Evolutionary conservation across 1,284 basidiomycete species (phyloP), one percentile per base, ranked within the genome.

Genomic region (Trichosporon ovoides): DNA sequence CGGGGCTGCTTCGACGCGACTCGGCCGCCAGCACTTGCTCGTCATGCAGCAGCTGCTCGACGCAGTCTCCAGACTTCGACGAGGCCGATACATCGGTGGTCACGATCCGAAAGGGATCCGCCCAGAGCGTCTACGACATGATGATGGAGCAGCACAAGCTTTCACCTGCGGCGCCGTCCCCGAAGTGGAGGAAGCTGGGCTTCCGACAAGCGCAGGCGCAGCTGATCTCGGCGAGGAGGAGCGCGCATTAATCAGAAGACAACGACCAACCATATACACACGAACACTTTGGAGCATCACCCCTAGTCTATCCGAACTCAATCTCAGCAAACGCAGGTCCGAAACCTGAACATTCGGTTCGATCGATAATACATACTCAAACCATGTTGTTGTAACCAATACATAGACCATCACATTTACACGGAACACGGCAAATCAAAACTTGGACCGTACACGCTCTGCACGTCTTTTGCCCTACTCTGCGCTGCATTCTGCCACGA

Each of bases 121-220:
- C 28, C 3, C 1, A 3, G 16, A 48, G 43, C 43, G 43, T 22
- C 3, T 48, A 48, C 43, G 43, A 48, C 43, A 16, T 48, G 43
- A 48, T 48, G 43, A 31, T 48, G 22, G 43, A 48, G 35, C 52
- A 20, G 49, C 55, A 18, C 43, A 7, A 48, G 43, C 43, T 48
- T 3, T 48, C 43, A 7, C 43, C 43, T 7, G 43, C 43, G 13
- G 43, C 43, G 13, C 43, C 43, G 14, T 57, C 59, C 11, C 59
- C 59, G 1, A 35, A 52, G 31, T 63, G 61, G 61, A 57, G 54
- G 53, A 63, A 60, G 51, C 50, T 60, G 14, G 55, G 55, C 22
- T 38, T 59, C 37, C 34, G 58, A 28, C 61, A 60, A 56, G 55
- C 52, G 9, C 55, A 56, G n/a, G 35, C 55, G 14, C 48, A 48